Evolutionary conservation across 2,329 filamentous ascomycete species (phyloP), one percentile per base, ranked within the genome.

Genomic region (Trichoderma atroviride): DNA sequence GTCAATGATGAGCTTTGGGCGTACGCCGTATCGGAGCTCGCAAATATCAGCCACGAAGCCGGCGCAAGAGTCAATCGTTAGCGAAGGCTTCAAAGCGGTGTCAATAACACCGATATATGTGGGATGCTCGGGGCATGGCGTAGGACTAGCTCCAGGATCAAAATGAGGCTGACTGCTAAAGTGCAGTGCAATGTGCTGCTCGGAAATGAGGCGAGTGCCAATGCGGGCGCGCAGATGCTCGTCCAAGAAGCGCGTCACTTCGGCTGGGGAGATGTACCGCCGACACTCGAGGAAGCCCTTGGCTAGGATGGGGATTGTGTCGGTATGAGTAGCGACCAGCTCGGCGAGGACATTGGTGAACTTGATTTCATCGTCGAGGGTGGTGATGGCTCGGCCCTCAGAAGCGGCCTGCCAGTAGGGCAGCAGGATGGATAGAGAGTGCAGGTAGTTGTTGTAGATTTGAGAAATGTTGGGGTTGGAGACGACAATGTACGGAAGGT

Each of bases 21-120:
- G 88, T 1, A 96, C 89, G 63, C 96, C 96, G 77, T 99, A 99
- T 71, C 96, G 95, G 43, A 97, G 86, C 83, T 98, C 96, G 82
- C 95, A 98, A 71, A 98, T 97, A 76, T 98, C 96, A 50, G 92
- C 93, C 0, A 99, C 96, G 71, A 96, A 96, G 70, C 91, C 90
- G 64, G 94, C 94, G 80, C 95, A 98, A 7, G 88, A 87, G 74
- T 94, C 90, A 55, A 98, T 88, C 53, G 95, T 92, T 57, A 88
- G 86, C 0, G 93, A 92, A 0, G 96, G 96, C 43, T 90, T 90
- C 11, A 99, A 84, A 3, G 90, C 90, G 0, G 96, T 97, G 81
- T 99, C 95, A 71, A 99, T 98, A 27, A 97, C 94, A 64, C 96
- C 96, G 72, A 97, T 96, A 78, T 95, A 97, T 64, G 89, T 91